Percentiles rank a stretch among this genome's conserved stretches.
phyloP scores from a whole-genome alignment of 1,284 basidiomycete genomes.

The Fomitopsis betulina region DNA sequence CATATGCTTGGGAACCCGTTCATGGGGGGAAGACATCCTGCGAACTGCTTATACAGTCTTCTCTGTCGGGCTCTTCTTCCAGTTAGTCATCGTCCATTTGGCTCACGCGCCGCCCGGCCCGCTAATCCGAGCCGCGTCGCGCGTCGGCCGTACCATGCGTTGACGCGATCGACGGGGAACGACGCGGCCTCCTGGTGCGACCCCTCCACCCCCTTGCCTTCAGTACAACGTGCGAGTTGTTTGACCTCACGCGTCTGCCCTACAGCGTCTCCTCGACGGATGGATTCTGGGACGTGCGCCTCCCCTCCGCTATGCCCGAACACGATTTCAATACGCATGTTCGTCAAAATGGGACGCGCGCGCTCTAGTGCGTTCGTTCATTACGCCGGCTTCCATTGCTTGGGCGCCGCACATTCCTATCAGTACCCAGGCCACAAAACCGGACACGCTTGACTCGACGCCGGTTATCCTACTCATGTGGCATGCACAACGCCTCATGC shows the following conservation, averaged over 20 bases:
- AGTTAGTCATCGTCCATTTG: background rate
- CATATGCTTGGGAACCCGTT: background rate
- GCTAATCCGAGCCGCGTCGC: background rate
- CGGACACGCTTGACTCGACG: background rate
- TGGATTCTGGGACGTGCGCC: background rate
- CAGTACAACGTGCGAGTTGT: no score
- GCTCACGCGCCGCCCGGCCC: background rate
- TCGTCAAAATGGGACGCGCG: background rate
- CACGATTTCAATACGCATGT: background rate
- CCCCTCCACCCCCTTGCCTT: no score
- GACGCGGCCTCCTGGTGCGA: background rate
- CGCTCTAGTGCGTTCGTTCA: background rate
- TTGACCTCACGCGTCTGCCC: background rate
- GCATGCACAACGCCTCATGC: background rate
- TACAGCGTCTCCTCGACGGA: background rate
- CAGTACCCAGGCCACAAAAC: background rate
- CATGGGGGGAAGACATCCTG: background rate
- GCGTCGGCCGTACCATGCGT: background rate
- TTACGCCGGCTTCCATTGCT: background rate
- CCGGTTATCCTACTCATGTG: background rate
- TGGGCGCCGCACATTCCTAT: background rate
- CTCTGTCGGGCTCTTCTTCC: background rate
- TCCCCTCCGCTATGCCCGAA: background rate
- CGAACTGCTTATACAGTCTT: background rate
- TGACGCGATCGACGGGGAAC: background rate